Base-by-base conservation (phyloP, 306 rosid genomes). In the Castanospermum australe region DNA sequence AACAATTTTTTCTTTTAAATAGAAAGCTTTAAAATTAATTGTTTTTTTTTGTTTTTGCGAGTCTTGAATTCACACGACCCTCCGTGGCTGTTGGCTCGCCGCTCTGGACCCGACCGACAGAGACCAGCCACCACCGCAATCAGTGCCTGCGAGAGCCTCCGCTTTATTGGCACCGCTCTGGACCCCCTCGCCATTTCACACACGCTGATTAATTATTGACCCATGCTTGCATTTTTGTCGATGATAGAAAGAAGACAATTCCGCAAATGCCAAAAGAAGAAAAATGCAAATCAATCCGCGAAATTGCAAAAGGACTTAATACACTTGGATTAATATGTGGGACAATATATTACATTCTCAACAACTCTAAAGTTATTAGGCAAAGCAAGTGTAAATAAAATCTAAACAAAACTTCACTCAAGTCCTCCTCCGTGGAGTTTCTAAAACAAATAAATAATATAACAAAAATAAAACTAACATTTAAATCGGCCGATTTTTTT, bases 111-210 rank as follows among this genome's bases (percentile, higher is more conserved):
- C 79, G 7, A 84, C 85, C 84, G 63, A 85, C 83, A 38, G n/a
- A n/a, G 9, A 80, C 85, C 85, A 74, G 82, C 89, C 65, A 18
- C 25, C 39, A 82, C 90, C 89, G 88, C 90, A 75, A 88, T 81
- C 81, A 62, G 1, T 90, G 90, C 84, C 20, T 35, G 18, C 71
- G 2, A 6, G 56, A 17, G 41, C 13, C 35, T 13, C 56, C 63
- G 36, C 39, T 28, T 44, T 15, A 60, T 32, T 60, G 20, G 67
- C 5, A 30, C 6, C n/a, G 39, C 38, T n/a, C 39, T 30, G 21
- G 8, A 11, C 67, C n/a, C 17, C 10, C 12, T 45, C 10, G 1
- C 51, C 61, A n/a, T 47, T n/a, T 69, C 59, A 47, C 56, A 42
- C 5, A 13, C 36, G 33, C 12, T 42, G n/a, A n/a, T 20, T 60